Evolutionary conservation across 768 basidiomycete species (phyloP).

Genomic region (Rhodotorula kratochvilovae): DNA sequence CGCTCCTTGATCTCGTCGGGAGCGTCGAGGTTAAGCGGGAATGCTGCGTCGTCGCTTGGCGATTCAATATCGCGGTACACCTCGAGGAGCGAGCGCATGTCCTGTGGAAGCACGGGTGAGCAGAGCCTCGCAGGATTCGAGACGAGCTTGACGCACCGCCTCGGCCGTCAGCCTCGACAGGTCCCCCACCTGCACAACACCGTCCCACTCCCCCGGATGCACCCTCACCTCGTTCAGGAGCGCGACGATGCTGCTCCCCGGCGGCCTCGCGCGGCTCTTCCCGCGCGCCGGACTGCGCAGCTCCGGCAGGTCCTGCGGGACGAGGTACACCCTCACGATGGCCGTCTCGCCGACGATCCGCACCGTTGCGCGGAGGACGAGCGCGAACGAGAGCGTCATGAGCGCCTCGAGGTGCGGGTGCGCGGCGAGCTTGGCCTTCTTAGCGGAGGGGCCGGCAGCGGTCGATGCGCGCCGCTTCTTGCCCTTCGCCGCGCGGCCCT

Average conservation of each 20-base stretch:
- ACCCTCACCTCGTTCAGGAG: constrained; percentile 2
- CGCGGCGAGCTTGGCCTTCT: neutral
- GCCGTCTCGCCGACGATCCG: neutral
- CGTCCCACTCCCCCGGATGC: constrained; percentile 5
- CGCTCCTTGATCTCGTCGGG: constrained; percentile 5
- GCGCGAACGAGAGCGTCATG: neutral
- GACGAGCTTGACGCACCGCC: neutral
- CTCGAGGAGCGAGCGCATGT: constrained; percentile 35
- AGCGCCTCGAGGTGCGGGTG: constrained; percentile 12
- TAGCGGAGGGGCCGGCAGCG: neutral
- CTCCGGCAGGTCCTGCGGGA: constrained; percentile 21
- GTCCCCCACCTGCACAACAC: neutral
- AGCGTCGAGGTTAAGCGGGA: constrained; percentile 18
- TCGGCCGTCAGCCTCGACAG: constrained; percentile 7
- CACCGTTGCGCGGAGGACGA: constrained; percentile 3
- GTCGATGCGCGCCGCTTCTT: neutral
- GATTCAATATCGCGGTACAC: constrained; percentile 30
- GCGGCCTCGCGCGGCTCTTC: neutral
- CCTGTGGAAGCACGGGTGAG: neutral
- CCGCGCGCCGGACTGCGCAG: neutral
- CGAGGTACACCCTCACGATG: constrained; percentile 30
- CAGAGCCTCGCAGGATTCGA: neutral
- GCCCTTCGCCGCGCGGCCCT: neutral
- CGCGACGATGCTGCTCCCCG: neutral
- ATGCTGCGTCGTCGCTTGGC: neutral